Evolutionary conservation across 495 filamentous ascomycete species (phyloP).

Genomic region (Cercophora samala): DNA sequence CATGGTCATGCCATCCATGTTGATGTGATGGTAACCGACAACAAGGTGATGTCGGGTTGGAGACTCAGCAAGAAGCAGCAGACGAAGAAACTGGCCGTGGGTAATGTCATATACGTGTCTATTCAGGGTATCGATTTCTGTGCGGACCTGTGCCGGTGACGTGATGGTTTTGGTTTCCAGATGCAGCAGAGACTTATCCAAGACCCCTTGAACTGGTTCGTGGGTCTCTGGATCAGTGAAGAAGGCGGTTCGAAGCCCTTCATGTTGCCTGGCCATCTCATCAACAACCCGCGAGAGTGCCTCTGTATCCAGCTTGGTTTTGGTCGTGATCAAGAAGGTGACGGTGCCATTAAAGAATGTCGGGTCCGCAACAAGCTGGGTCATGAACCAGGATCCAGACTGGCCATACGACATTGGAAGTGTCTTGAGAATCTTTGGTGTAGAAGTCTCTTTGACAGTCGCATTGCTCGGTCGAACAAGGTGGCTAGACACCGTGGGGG

Average conservation of each 20-base stretch:
- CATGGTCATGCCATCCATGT: conserved; percentile 47
- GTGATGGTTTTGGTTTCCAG: conserved; percentile 18
- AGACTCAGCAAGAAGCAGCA: conserved; percentile 17
- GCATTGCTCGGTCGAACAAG: neutral
- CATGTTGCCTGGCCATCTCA: conserved; percentile 15
- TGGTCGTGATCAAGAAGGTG: conserved; percentile 15
- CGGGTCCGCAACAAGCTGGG: conserved; percentile 32
- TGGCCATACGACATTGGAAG: conserved; percentile 38
- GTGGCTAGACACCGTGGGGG: neutral
- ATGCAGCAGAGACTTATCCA: conserved; percentile 15
- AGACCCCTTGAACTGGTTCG: conserved; percentile 15
- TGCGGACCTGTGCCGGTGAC: conserved; percentile 13
- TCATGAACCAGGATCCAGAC: conserved; percentile 44
- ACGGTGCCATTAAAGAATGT: conserved; percentile 37
- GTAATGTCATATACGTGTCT: conserved; percentile 24
- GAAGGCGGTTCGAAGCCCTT: conserved; percentile 25
- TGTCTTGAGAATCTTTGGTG: conserved; percentile 6
- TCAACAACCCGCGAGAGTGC: conserved; percentile 12
- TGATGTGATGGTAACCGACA: conserved; percentile 43
- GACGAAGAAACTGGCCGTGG: conserved; percentile 21
- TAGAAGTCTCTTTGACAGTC: neutral
- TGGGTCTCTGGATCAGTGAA: conserved; percentile 17
- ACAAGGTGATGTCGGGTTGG: conserved; percentile 18
- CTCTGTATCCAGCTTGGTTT: conserved; percentile 9
- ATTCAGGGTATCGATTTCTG: conserved; percentile 21